Evolutionary conservation across 2,329 filamentous ascomycete genomes (phyloP), one percentile per base, ranked within the genome.

Genomic region (Colletotrichum endophyticum): DNA sequence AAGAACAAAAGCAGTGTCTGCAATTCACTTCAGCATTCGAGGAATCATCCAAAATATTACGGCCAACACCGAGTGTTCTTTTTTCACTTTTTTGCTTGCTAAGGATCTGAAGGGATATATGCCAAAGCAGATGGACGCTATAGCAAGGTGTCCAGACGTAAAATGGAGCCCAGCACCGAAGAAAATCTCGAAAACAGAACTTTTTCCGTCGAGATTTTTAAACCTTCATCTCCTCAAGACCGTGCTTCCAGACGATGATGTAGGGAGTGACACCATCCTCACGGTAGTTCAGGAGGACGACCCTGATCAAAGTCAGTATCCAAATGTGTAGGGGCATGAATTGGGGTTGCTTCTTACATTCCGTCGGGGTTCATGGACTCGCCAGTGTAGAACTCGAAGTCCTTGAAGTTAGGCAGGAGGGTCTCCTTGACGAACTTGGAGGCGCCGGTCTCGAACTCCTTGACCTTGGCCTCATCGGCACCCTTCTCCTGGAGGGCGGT

Each of bases 231-330:
- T 94, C 94, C 81, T 89, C 90, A 79, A 99, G 88, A 84, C 96
- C 97, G 89, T 98, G 94, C 93, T 99, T 98, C 96, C 96, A 99
- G 89, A 98, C 89, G 80, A 92, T 94, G 82, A 98, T 90, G 85
- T 91, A 99, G 77, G 97, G 97, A 72, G 96, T 99, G 81, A 94
- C 87, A 86, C 97, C 97, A 83, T 99, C 97, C 86, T 98, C 96
- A 83, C 97, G 96, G 92, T 98, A 99, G 92, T 98, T 98, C 85
- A 98, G 94, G 81, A 98, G 95, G 80, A 96, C 90, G 82, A 98
- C 90, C 93, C 95, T 96, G 12, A 11, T 22, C 9, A 12, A 11
- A 19, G 19, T 68, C 30, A 63, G 64, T 6, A 49, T 34, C 25
- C 66, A 27, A 16, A 13, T 34, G 34, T 19, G 22, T 3, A 30